Percentiles rank a stretch among this genome's conserved stretches.
phyloP scores from a whole-genome alignment of 2,329 filamentous ascomycete genomes.

The Cercospora berteroae region DNA sequence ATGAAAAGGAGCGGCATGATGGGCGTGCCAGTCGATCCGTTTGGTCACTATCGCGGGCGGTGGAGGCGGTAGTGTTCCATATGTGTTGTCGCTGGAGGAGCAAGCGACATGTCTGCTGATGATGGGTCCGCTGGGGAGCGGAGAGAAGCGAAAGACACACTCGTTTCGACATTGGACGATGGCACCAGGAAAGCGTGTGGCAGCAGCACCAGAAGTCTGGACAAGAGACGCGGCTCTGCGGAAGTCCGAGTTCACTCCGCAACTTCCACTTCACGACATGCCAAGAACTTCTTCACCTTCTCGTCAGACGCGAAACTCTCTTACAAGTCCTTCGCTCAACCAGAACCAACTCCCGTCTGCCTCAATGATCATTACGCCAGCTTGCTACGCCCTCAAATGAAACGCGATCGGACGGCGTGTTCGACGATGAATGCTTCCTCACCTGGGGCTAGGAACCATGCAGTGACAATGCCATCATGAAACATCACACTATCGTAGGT shows the following conservation, averaged over 20 bases:
- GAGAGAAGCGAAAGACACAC: slow-evolving; percentile 23
- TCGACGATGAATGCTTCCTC: background rate
- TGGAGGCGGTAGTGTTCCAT: slow-evolving; percentile 8
- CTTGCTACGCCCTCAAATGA: background rate
- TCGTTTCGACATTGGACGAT: slow-evolving; percentile 26
- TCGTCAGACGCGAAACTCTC: background rate
- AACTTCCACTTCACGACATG: background rate
- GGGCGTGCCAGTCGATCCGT: background rate
- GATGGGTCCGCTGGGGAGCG: slow-evolving; percentile 16
- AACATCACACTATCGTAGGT: background rate
- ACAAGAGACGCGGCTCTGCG: background rate
- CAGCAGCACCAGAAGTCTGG: background rate
- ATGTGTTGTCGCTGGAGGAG: slow-evolving; percentile 11
- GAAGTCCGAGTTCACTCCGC: slow-evolving; percentile 3
- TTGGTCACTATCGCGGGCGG: slow-evolving; percentile 12
- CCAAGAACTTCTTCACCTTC: background rate
- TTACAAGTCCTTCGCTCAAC: background rate
- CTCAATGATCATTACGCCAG: background rate
- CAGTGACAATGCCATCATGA: background rate
- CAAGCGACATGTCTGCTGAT: slow-evolving; percentile 6
- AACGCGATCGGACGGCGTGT: background rate
- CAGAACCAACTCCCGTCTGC: background rate
- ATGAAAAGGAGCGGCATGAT: slow-evolving; percentile 24
- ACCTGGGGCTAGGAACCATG: background rate
- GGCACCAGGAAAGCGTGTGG: background rate